Conservation (phyloP, 148 eudicot species). For the Dysphania ambrosioides region DNA sequence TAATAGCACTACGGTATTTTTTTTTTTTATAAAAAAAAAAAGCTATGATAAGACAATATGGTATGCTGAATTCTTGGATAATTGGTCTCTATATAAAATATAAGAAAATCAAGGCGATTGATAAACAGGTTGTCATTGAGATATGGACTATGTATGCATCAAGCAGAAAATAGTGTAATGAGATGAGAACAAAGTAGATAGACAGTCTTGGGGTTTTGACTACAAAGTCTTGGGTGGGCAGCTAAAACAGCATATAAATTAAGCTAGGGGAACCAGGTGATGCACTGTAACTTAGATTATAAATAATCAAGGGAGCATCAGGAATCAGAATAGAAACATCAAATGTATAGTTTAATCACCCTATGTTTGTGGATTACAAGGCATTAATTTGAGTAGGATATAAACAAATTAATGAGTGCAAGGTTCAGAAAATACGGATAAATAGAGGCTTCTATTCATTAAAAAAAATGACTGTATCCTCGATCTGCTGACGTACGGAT, state of each 20-base stretch:
- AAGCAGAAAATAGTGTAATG: neutral
- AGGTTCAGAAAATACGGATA: constrained; percentile 71
- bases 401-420: constrained; percentile 65
- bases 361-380: constrained; percentile 53
- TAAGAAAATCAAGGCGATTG: neutral
- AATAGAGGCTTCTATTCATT: constrained; percentile 74
- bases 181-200: constrained; percentile 29
- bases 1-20: constrained; percentile 20
- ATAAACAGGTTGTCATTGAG: constrained; percentile 31
- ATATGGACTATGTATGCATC: constrained; percentile 22
- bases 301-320: constrained; percentile 48
- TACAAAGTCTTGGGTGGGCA: constrained; percentile 40
- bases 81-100: constrained; percentile 14
- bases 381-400: constrained; percentile 33
- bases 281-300: constrained; percentile 23
- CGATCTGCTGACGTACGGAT: constrained; percentile 33
- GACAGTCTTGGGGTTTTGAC: constrained; percentile 67
- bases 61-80: constrained; percentile 22
- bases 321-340: constrained; percentile 96
- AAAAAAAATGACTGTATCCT: constrained; percentile 38
- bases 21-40: no score
- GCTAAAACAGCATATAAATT: constrained; percentile 39
- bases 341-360: constrained; percentile 62
- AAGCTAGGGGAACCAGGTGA: constrained; percentile 51
- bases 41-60: constrained; percentile 20